Percentiles rank a stretch among this genome's conserved stretches.
Conservation (phyloP, 1,284 basidiomycete species). For the Sanguinoderma infundibulare region DNA sequence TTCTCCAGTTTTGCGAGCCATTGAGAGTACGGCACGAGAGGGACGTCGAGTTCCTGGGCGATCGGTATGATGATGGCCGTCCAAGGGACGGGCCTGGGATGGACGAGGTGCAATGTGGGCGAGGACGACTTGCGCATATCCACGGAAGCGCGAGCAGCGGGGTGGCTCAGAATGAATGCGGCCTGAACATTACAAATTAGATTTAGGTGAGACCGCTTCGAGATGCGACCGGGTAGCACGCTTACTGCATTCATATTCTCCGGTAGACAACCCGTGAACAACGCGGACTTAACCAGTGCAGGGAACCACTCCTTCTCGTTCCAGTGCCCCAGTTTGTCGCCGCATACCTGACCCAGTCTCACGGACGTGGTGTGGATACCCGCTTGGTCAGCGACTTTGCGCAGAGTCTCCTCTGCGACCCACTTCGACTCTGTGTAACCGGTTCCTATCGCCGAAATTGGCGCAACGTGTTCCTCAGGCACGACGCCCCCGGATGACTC, state of each 20-base stretch:
- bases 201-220: too few species aligned
- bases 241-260: constrained; percentile 21
- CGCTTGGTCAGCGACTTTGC: constrained; percentile 21
- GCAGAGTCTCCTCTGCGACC: constrained; percentile 39
- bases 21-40: constrained; percentile 21
- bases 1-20: constrained; percentile 23
- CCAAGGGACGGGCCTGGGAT: constrained; percentile 29
- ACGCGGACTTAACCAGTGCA: constrained; percentile 40
- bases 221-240: neutral
- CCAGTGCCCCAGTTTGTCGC: constrained; percentile 44
- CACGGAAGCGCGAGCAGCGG: constrained; percentile 24
- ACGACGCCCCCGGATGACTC: constrained; percentile 1
- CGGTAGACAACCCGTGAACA: constrained; percentile 33
- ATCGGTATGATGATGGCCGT: constrained; percentile 18
- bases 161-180: constrained; percentile 29
- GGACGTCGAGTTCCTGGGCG: constrained; percentile 21
- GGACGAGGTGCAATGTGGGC: constrained; percentile 31
- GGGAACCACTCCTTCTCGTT: constrained; percentile 49
- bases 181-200: neutral
- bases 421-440: constrained; percentile 47
- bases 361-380: constrained; percentile 36
- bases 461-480: constrained; percentile 11
- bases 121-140: constrained; percentile 25
- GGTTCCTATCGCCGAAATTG: constrained; percentile 33
- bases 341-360: constrained; percentile 48